phyloP scores from a whole-genome alignment of 139 green algal genomes.

The Ettlia oleoabundans region DNA sequence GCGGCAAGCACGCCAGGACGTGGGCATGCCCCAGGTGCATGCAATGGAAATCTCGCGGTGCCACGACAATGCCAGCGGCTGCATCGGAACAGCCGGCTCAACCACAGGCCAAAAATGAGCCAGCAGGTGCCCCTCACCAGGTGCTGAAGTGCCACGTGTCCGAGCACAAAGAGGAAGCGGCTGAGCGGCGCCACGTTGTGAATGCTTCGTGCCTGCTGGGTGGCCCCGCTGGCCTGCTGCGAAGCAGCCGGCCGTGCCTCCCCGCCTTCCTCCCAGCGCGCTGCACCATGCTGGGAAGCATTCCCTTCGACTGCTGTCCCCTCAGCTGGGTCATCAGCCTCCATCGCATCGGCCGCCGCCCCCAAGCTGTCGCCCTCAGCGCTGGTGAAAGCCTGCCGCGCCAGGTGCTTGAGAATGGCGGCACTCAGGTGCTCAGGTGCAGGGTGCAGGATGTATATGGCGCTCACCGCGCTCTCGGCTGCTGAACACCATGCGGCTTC shows the following conservation, averaged over 20 bases:
- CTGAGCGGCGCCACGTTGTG: constrained; percentile 47
- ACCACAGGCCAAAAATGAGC: too few species aligned
- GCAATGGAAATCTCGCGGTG: too few species aligned
- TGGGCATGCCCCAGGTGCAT: too few species aligned
- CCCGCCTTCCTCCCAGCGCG: neutral
- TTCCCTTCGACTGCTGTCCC: neutral
- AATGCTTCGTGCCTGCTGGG: constrained; percentile 13
- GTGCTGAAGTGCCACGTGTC: constrained; percentile 82
- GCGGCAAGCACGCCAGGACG: too few species aligned
- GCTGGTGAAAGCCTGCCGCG: constrained; percentile 30
- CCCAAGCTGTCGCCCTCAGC: too few species aligned
- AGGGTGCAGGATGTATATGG: constrained; percentile 86
- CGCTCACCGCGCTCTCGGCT: constrained; percentile 75
- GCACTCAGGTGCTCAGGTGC: constrained; percentile 64
- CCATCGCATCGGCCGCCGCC: constrained; percentile 2
- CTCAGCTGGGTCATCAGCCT: neutral
- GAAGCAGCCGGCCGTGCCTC: neutral
- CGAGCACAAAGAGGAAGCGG: constrained; percentile 81
- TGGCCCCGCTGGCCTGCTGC: neutral
- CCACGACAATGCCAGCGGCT: too few species aligned
- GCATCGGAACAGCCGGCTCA: too few species aligned
- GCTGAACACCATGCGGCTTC: constrained; percentile 73
- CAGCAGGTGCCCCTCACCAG: too few species aligned
- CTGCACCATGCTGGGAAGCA: too few species aligned
- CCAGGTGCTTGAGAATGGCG: constrained; percentile 60